Base-by-base conservation (phyloP, 2,329 filamentous ascomycete species). In the Aspergillus brunneoviolaceus region DNA sequence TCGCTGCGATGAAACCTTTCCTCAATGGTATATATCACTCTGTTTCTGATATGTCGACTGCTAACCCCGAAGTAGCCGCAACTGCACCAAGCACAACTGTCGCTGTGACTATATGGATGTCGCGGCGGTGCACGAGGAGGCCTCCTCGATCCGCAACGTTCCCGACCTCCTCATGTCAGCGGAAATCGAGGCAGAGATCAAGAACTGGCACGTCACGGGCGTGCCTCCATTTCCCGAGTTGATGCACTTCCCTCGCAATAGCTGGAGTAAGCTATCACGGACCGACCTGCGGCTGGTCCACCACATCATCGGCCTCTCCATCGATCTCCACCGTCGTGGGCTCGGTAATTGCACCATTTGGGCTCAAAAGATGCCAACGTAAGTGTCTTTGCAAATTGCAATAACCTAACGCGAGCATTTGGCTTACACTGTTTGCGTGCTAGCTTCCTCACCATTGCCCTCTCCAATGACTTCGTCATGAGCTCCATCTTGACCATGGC, bases 11-110 rank as follows among this genome's bases (percentile, higher is more conserved):
- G 95, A 99, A 78, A 96, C 87, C 68, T 97, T 96, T 72, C 95
- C 95, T 55, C 95, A 99, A 85, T 99, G 94, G 92, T 96, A 83
- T 70, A 84, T 77, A 47, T 29, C 31, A 35, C 19, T 25, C 9
- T 52, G 19, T 12, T 39, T 14, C 52, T 29, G 23, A 31, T 54
- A 49, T 58, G 59, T 58, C 23, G 39, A 35, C 35, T 49, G 11
- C 47, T 61, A 31, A 59, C 33, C 25, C 47, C 27, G 61, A 27
- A 51, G 50, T 72, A 96, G 93, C 81, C 92, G 92, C 72, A 99
- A 99, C 79, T 99, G 95, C 80, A 97, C 94, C 63, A 99, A 98
- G 80, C 95, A 99, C 80, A 96, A 97, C 81, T 95, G 96, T 70
- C 90, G 93, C 72, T 99, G 95, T 79, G 95, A 96, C 70, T 99